These are phyloP conservation scores for Talaromyces atroroseus DNA, from an alignment of 2,329 filamentous ascomycete species.

Conservation along the genomic window DNA sequence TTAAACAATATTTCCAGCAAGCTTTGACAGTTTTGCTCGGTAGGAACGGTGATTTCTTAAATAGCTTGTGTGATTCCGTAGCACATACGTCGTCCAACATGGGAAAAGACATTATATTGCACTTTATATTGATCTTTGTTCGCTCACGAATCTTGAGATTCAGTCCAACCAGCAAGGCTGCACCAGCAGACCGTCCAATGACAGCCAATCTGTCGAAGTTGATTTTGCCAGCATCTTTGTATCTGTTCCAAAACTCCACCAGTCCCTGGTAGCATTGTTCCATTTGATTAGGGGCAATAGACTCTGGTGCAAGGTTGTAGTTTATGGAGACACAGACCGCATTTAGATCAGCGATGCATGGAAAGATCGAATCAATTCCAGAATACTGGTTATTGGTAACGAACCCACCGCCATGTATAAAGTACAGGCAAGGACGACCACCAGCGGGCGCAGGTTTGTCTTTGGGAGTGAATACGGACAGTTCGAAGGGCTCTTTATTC, in stretches of 20 bases:
- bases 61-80: background rate
- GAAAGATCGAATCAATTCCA: background rate
- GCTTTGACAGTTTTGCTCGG: background rate
- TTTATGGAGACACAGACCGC: background rate
- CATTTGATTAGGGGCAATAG: background rate
- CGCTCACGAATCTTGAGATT: background rate
- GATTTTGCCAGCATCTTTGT: background rate
- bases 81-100: background rate
- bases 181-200: constrained; percentile 1
- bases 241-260: background rate
- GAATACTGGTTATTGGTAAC: background rate
- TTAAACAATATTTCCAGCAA: background rate
- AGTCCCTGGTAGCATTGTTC: background rate
- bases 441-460: background rate
- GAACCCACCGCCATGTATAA: background rate
- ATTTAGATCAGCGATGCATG: background rate
- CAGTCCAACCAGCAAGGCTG: background rate
- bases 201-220: background rate
- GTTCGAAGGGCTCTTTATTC: too few species aligned
- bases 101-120: background rate
- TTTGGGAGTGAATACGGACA: too few species aligned
- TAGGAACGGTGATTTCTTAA: background rate
- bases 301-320: background rate
- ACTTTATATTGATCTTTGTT: background rate
- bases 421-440: background rate